A percentile compares a stretch with the other conserved stretches of the same genome.
These are phyloP conservation scores for Auricularia sp. DNA, from an alignment of 768 basidiomycete species.

Conservation along the genomic window DNA sequence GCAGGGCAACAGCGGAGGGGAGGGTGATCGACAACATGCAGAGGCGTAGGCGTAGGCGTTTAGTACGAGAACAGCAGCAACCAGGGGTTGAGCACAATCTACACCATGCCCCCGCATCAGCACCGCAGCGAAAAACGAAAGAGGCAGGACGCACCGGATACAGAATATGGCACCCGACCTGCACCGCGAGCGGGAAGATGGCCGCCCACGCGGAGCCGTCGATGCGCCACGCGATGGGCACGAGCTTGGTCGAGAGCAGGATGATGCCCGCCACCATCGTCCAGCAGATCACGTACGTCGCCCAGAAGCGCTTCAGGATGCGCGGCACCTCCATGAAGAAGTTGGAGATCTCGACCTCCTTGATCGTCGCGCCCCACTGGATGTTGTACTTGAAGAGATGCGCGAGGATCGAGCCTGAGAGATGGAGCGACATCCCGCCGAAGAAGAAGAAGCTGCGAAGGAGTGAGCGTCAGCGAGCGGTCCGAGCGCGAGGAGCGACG, in stretches of 20 bases:
- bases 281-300: slow-evolving; percentile 16
- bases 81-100: slow-evolving; percentile 81
- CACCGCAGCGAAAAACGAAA: background rate
- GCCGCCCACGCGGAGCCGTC: slow-evolving; percentile 24
- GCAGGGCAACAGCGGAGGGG: no score
- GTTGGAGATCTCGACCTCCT: slow-evolving; percentile 23
- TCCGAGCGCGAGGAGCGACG: background rate
- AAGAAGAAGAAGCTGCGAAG: slow-evolving; percentile 63
- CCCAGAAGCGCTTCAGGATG: slow-evolving; percentile 25
- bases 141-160: background rate
- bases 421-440: slow-evolving; percentile 61
- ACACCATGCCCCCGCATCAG: slow-evolving; percentile 15
- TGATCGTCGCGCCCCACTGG: slow-evolving; percentile 24
- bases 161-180: slow-evolving; percentile 31
- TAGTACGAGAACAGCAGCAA: slow-evolving; percentile 71
- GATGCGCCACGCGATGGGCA: slow-evolving; percentile 20
- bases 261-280: slow-evolving; percentile 15
- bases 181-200: slow-evolving; percentile 30
- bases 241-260: slow-evolving; percentile 15
- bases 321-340: slow-evolving; percentile 26
- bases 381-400: slow-evolving; percentile 49
- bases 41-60: slow-evolving; percentile 37
- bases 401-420: slow-evolving; percentile 45
- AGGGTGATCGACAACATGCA: no score
- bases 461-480: background rate